A percentile compares a stretch with the other conserved stretches of the same genome.
These are phyloP conservation scores for Termitomyces sp. DNA, from an alignment of 1,284 basidiomycete species.

Conservation along the genomic window DNA sequence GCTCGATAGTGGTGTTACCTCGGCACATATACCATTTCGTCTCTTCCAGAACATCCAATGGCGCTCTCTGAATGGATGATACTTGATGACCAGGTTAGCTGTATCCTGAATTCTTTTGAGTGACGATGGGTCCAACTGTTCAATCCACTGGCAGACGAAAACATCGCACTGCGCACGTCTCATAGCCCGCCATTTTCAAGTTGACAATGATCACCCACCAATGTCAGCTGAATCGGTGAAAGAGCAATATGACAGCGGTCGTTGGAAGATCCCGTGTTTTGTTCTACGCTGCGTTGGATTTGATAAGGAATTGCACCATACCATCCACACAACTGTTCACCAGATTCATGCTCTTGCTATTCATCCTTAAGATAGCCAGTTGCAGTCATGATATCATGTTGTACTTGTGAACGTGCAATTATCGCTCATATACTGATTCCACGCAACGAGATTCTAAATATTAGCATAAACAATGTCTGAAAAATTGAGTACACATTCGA, in stretches of 20 bases:
- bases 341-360: background rate
- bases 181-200: background rate
- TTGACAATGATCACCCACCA: background rate
- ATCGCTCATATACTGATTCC: background rate
- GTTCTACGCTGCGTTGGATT: background rate
- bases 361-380: background rate
- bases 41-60: conserved; percentile 5
- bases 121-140: background rate
- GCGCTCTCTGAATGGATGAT: conserved; percentile 10
- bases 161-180: background rate
- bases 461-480: background rate
- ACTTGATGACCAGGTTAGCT: conserved; percentile 6
- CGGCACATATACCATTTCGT: conserved; percentile 3
- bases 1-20: conserved; percentile 10
- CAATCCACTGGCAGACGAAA: background rate
- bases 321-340: background rate
- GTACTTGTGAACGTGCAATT: background rate
- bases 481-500: too few species aligned
- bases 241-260: background rate
- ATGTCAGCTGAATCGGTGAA: background rate
- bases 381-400: background rate
- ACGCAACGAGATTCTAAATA: background rate
- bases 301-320: background rate
- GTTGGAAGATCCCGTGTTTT: background rate
- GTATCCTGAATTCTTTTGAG: background rate